phyloP scores from a whole-genome alignment of 345 rosid genomes.

The Eutrema heterophyllum region DNA sequence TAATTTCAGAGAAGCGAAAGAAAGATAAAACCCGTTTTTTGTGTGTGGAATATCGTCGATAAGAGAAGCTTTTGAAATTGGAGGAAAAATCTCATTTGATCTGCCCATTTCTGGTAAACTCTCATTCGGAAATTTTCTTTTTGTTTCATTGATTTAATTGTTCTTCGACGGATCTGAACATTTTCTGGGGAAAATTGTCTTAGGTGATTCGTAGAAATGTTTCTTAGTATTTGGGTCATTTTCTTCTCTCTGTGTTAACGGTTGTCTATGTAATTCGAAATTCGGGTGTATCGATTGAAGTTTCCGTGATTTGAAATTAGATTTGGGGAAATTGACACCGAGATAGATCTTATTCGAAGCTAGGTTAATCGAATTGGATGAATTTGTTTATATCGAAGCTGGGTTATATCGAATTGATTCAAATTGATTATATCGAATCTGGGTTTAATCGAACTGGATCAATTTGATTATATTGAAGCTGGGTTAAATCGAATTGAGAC shows the following conservation, averaged over 20 bases:
- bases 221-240: background rate
- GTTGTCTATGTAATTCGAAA: background rate
- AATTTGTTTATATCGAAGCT: no score
- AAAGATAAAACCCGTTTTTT: background rate
- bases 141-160: background rate
- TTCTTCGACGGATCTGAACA: slow-evolving; percentile 14
- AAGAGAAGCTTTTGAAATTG: background rate
- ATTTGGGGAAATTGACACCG: no score
- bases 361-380: no score
- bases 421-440: background rate
- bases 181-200: background rate
- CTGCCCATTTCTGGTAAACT: slow-evolving; percentile 10
- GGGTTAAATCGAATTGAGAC: background rate
- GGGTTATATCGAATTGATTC: no score
- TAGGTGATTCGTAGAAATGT: background rate
- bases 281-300: no score
- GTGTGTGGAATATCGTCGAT: background rate
- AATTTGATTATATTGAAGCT: background rate
- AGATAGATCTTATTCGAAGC: no score
- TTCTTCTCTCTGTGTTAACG: background rate
- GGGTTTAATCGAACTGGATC: background rate
- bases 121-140: background rate
- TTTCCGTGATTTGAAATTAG: no score
- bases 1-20: no score
- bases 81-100: slow-evolving; percentile 5